Evolutionary conservation across 73 alveolate species (phyloP).

Genomic region (Breviolum minutum): DNA sequence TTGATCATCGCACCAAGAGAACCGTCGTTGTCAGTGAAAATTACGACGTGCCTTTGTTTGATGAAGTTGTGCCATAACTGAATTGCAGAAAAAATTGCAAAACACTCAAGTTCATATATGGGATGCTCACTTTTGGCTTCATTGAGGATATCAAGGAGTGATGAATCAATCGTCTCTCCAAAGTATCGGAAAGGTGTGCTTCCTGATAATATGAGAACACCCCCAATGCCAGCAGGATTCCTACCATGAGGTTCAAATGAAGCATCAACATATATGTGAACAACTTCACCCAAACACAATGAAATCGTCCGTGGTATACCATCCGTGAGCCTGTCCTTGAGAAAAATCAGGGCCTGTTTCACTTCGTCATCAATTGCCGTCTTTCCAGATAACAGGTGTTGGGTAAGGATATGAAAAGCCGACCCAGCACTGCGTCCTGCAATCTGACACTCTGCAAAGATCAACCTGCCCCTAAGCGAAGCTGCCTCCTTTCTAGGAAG

Average conservation of each 20-base stretch:
- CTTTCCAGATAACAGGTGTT: no score
- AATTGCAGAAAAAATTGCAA: no score
- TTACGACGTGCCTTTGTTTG: background rate
- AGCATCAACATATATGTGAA: background rate
- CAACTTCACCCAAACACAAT: background rate
- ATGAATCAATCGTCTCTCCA: background rate
- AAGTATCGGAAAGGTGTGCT: no score
- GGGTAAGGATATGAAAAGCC: no score
- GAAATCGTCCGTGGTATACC: no score
- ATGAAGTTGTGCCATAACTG: background rate
- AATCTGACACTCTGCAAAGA: no score
- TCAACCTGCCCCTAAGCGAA: no score
- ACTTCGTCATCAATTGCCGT: background rate
- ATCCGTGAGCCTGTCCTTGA: background rate
- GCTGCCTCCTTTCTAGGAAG: background rate
- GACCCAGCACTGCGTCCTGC: no score
- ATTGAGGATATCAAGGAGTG: background rate
- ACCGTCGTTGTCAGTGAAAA: background rate
- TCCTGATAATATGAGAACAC: background rate
- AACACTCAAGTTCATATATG: background rate
- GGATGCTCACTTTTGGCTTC: background rate
- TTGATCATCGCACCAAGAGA: no score
- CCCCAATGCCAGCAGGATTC: background rate
- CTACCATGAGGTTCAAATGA: background rate
- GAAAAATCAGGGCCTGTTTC: background rate